A percentile compares a stretch with the other conserved stretches of the same genome.
phyloP scores from a whole-genome alignment of 2,329 filamentous ascomycete genomes.

The Cercospora sp. region DNA sequence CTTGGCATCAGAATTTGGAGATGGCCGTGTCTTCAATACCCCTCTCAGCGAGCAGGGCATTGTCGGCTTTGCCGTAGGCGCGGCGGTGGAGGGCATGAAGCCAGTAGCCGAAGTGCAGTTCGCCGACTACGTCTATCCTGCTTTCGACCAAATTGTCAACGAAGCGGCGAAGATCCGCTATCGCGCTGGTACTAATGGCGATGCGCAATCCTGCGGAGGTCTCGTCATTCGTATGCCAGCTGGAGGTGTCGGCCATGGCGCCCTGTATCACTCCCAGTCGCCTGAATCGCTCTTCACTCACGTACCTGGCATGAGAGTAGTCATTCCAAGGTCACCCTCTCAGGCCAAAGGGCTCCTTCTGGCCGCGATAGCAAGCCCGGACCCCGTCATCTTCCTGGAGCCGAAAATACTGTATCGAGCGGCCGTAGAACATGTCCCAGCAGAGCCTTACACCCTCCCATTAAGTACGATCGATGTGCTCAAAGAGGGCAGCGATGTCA shows the following conservation, averaged over 20 bases:
- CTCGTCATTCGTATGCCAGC: slow-evolving; percentile 88
- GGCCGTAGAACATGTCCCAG: slow-evolving; percentile 86
- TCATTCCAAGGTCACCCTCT: slow-evolving; percentile 79
- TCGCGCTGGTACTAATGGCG: slow-evolving; percentile 58
- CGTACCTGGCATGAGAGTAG: slow-evolving; percentile 78
- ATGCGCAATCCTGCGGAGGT: slow-evolving; percentile 60
- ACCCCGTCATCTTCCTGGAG: slow-evolving; percentile 91
- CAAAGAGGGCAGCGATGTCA: slow-evolving; percentile 76
- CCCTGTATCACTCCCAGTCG: slow-evolving; percentile 83
- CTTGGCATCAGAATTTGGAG: slow-evolving; percentile 81
- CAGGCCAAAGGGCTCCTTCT: slow-evolving; percentile 88
- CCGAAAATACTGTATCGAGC: slow-evolving; percentile 91
- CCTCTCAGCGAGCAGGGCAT: slow-evolving; percentile 93
- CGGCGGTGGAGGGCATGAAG: slow-evolving; percentile 86
- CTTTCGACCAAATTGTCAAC: slow-evolving; percentile 92
- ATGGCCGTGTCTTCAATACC: slow-evolving; percentile 92
- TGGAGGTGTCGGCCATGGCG: slow-evolving; percentile 86
- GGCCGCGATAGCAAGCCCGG: slow-evolving; percentile 72
- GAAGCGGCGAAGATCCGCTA: slow-evolving; percentile 88
- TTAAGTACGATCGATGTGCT: slow-evolving; percentile 82
- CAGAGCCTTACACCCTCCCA: slow-evolving; percentile 76
- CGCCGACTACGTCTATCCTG: slow-evolving; percentile 89
- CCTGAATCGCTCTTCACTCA: slow-evolving; percentile 88
- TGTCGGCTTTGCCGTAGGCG: slow-evolving; percentile 87
- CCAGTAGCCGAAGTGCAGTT: slow-evolving; percentile 95